Evolutionary conservation across 2,329 filamentous ascomycete species (phyloP).

Genomic region (Pseudogymnoascus verrucosus): DNA sequence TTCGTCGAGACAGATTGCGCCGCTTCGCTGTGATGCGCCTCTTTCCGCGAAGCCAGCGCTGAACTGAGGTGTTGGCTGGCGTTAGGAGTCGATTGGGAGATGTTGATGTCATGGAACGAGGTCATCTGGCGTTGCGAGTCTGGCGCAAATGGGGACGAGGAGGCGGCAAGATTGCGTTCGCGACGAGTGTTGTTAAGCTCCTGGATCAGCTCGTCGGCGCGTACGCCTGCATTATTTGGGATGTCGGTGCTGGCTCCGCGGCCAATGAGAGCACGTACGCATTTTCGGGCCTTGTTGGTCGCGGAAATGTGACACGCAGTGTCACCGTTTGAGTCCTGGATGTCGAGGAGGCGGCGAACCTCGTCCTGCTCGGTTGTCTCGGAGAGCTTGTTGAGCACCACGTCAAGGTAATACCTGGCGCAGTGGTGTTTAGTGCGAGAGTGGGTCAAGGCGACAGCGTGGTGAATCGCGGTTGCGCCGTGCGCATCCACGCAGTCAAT

Average conservation of each 20-base stretch:
- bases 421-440: conserved; percentile 77
- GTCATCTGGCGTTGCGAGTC: conserved; percentile 48
- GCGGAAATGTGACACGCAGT: conserved; percentile 72
- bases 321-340: conserved; percentile 79
- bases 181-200: conserved; percentile 59
- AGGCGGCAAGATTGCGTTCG: conserved; percentile 56
- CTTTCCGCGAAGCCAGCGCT: conserved; percentile 11
- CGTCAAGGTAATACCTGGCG: conserved; percentile 88
- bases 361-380: conserved; percentile 69
- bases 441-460: conserved; percentile 83
- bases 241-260: conserved; percentile 80
- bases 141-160: conserved; percentile 63
- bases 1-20: conserved; percentile 62
- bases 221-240: conserved; percentile 70
- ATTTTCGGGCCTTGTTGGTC: conserved; percentile 80
- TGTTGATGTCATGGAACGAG: conserved; percentile 44
- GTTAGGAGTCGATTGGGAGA: conserved; percentile 13
- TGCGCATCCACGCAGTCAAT: conserved; percentile 71
- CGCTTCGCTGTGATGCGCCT: conserved; percentile 49
- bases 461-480: conserved; percentile 85
- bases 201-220: conserved; percentile 77
- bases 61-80: conserved; percentile 14
- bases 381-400: conserved; percentile 77
- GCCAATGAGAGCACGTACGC: conserved; percentile 69
- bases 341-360: conserved; percentile 71